A percentile compares a stretch with the other conserved stretches of the same genome.
Conservation (phyloP, 140 eudicot genomes). For the Cichorium intybus region DNA sequence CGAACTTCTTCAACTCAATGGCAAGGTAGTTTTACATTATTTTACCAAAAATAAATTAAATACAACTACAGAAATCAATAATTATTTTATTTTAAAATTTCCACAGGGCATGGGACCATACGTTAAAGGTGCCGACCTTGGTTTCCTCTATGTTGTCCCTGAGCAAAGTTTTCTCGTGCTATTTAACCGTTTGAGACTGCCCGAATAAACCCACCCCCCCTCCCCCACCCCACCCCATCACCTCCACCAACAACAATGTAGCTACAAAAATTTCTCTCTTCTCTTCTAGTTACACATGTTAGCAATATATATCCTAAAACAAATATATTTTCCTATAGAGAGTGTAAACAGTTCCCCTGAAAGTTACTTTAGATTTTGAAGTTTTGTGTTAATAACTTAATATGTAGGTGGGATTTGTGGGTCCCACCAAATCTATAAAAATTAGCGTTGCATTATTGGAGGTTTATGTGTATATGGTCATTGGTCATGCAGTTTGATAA, state of each 20-base stretch:
- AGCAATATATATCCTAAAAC: slow-evolving; percentile 24
- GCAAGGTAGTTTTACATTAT: slow-evolving; percentile 77
- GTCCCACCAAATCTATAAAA: slow-evolving; percentile 12
- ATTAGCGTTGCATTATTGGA: slow-evolving; percentile 32
- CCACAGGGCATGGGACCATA: slow-evolving; percentile 89
- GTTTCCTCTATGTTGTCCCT: slow-evolving; percentile 90
- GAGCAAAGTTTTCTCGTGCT: slow-evolving; percentile 96
- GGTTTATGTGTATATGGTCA: neutral
- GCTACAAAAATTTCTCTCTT: slow-evolving; percentile 8
- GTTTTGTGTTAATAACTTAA: neutral
- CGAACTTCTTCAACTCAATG: slow-evolving; percentile 92
- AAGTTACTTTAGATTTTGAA: slow-evolving; percentile 5
- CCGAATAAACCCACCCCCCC: slow-evolving; percentile 43
- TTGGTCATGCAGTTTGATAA: neutral
- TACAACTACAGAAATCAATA: too few relatives aligned
- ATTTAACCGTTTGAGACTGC: slow-evolving; percentile 81
- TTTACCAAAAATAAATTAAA: too few relatives aligned
- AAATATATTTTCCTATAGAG: slow-evolving; percentile 26
- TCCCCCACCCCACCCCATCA: neutral
- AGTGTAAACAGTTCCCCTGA: neutral
- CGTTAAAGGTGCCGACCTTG: slow-evolving; percentile 90
- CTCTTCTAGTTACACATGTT: slow-evolving; percentile 22
- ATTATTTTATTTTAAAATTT: neutral
- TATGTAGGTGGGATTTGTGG: slow-evolving; percentile 7
- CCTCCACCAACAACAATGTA: slow-evolving; percentile 16